Evolutionary conservation across 1,284 basidiomycete genomes (phyloP).

Genomic region (Fistulinella staudtii): DNA sequence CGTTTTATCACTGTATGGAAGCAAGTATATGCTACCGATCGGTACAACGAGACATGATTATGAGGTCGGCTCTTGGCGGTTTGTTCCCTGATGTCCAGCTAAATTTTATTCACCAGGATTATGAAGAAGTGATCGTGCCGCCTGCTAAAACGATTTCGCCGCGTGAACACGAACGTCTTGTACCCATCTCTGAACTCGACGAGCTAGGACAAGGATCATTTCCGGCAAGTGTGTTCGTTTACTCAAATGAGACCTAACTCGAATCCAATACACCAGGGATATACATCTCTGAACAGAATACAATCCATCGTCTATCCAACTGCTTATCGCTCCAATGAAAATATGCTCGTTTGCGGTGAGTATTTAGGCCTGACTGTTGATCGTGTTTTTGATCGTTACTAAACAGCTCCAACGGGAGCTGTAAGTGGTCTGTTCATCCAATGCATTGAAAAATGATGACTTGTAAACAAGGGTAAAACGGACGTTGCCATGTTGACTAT

Average conservation of each 20-base stretch:
- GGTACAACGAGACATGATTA: conserved; percentile 72
- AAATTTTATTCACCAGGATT: conserved; percentile 40
- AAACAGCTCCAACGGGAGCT: conserved; percentile 87
- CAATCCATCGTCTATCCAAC: conserved; percentile 95
- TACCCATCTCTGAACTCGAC: conserved; percentile 76
- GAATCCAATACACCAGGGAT: conserved; percentile 55
- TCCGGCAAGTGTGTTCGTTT: conserved; percentile 52
- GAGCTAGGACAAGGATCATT: conserved; percentile 84
- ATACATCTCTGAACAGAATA: conserved; percentile 86
- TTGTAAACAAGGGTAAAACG: conserved; percentile 82
- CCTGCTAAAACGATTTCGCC: conserved; percentile 81
- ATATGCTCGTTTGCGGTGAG: conserved; percentile 92
- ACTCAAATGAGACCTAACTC: not conserved
- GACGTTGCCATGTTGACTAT: conserved; percentile 97
- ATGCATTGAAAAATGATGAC: conserved; percentile 8
- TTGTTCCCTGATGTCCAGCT: conserved; percentile 1
- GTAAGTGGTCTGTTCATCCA: conserved; percentile 44
- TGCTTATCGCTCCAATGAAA: conserved; percentile 93
- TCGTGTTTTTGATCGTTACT: conserved; percentile 7
- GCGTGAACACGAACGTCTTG: conserved; percentile 66
- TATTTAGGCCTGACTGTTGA: conserved; percentile 13
- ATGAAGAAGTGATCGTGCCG: conserved; percentile 87
- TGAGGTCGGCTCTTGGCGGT: conserved; percentile 45
- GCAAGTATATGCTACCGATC: conserved; percentile 78
- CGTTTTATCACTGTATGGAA: conserved; percentile 69